phyloP scores from a whole-genome alignment of 371 early-diverging fungal species.

The Dinochytrium kinnereticum region DNA sequence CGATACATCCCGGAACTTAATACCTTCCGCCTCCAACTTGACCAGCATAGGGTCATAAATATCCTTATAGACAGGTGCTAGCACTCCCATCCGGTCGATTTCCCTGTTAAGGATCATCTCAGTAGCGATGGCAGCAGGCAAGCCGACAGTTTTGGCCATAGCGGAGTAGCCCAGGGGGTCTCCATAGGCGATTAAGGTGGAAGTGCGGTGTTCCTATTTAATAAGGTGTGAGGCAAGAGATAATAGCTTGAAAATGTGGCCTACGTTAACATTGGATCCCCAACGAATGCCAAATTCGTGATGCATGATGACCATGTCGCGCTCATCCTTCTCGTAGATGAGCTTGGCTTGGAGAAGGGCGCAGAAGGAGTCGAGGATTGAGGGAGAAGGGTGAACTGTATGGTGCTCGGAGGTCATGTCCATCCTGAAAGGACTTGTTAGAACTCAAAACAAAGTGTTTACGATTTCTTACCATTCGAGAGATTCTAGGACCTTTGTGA shows the following conservation, averaged over 20 bases:
- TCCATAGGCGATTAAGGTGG: conserved; percentile 92
- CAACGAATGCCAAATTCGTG: conserved; percentile 92
- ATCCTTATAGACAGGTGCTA: conserved; percentile 91
- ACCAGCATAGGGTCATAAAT: conserved; percentile 90
- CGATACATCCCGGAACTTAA: conserved; percentile 49
- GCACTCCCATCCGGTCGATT: conserved; percentile 71
- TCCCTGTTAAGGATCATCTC: conserved; percentile 85
- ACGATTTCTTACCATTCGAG: conserved; percentile 28
- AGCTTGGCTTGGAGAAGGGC: conserved; percentile 93
- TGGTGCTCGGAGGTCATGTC: conserved; percentile 73
- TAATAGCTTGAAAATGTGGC: neutral
- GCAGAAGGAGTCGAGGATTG: conserved; percentile 90
- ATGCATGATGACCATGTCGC: conserved; percentile 96
- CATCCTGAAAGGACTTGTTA: conserved; percentile 60
- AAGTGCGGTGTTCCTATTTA: conserved; percentile 78
- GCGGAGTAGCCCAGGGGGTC: conserved; percentile 87
- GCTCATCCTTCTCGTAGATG: conserved; percentile 88
- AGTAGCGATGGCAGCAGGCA: conserved; percentile 95
- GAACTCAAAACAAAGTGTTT: neutral
- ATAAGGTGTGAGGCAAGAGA: neutral
- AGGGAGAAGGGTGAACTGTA: conserved; percentile 48
- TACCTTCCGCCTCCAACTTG: conserved; percentile 84
- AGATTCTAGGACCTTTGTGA: conserved; percentile 26
- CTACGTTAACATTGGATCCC: conserved; percentile 29
- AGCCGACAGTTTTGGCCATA: conserved; percentile 98